These are phyloP conservation scores for Xylariaceae sp. DNA, from an alignment of 2,329 filamentous ascomycete species.

Conservation along the genomic window DNA sequence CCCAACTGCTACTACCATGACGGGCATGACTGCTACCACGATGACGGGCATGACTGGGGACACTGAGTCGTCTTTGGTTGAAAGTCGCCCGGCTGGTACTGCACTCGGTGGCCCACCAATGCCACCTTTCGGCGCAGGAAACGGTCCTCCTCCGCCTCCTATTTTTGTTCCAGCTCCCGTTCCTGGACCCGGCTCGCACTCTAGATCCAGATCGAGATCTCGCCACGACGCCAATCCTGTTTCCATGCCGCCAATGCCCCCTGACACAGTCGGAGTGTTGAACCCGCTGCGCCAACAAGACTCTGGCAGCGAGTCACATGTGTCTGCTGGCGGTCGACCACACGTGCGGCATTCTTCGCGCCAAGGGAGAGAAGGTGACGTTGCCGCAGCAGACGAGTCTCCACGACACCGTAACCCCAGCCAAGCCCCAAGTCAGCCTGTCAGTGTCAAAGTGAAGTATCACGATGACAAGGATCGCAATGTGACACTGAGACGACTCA, in stretches of 20 bases:
- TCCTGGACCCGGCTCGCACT: constrained; percentile 20
- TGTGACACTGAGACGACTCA: constrained; percentile 58
- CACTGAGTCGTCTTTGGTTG: constrained; percentile 37
- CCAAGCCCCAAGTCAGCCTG: constrained; percentile 43
- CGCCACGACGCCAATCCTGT: constrained; percentile 33
- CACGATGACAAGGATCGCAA: constrained; percentile 58
- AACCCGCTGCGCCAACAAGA: constrained; percentile 30
- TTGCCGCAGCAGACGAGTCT: constrained; percentile 45
- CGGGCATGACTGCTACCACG: constrained; percentile 20
- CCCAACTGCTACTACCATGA: constrained; percentile 27
- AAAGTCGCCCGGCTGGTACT: constrained; percentile 34
- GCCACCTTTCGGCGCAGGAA: constrained; percentile 33
- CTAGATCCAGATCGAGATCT: constrained; percentile 37
- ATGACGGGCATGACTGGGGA: constrained; percentile 26
- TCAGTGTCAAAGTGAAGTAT: constrained; percentile 57
- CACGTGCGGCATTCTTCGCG: constrained; percentile 44
- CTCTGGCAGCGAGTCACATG: constrained; percentile 42
- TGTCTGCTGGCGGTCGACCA: constrained; percentile 38
- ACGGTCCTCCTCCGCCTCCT: constrained; percentile 9
- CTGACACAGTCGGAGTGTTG: constrained; percentile 47
- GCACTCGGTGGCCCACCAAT: constrained; percentile 33
- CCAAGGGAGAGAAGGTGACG: constrained; percentile 43
- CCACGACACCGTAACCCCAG: constrained; percentile 36
- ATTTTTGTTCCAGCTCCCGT: not conserved
- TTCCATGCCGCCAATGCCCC: constrained; percentile 52